These are phyloP conservation scores for Patellaria atrata DNA, from an alignment of 495 filamentous ascomycete genomes.

Conservation along the genomic window DNA sequence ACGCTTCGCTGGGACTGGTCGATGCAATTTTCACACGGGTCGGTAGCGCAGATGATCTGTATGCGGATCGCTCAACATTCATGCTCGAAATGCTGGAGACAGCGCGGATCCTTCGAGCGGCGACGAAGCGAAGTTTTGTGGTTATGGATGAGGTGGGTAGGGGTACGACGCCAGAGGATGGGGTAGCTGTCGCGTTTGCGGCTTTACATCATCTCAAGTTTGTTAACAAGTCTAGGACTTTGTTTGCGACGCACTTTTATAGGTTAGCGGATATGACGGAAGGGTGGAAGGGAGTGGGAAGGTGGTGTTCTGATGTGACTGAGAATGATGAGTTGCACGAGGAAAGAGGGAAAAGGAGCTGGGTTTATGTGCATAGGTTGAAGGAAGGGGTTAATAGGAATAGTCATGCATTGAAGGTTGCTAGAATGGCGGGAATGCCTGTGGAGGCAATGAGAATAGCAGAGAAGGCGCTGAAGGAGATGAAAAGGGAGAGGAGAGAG, in stretches of 20 bases:
- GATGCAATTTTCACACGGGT: constrained; percentile 79
- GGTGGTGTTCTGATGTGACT: constrained; percentile 81
- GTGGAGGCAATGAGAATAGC: too few species aligned
- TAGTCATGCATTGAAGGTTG: constrained; percentile 87
- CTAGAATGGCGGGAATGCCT: constrained; percentile 62
- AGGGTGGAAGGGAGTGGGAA: constrained; percentile 48
- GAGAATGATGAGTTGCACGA: constrained; percentile 45
- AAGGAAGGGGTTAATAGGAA: constrained; percentile 68
- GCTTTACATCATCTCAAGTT: constrained; percentile 67
- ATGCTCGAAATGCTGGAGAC: constrained; percentile 82
- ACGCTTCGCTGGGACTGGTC: constrained; percentile 72
- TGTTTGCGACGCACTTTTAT: constrained; percentile 97
- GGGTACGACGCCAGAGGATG: constrained; percentile 85
- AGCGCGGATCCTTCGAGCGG: constrained; percentile 49
- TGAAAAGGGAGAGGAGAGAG: too few species aligned
- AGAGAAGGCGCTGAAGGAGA: too few species aligned
- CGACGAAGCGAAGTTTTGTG: constrained; percentile 65
- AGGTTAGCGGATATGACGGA: constrained; percentile 60
- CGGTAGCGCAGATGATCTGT: constrained; percentile 86
- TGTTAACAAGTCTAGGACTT: constrained; percentile 57
- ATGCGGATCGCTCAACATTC: constrained; percentile 85
- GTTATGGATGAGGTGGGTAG: constrained; percentile 98
- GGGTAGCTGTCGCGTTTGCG: constrained; percentile 77
- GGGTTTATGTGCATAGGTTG: constrained; percentile 76
- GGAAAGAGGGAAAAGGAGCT: too few species aligned